Evolutionary conservation across 176 grass and related monocot genomes (phyloP).

Genomic region (Poa annua): DNA sequence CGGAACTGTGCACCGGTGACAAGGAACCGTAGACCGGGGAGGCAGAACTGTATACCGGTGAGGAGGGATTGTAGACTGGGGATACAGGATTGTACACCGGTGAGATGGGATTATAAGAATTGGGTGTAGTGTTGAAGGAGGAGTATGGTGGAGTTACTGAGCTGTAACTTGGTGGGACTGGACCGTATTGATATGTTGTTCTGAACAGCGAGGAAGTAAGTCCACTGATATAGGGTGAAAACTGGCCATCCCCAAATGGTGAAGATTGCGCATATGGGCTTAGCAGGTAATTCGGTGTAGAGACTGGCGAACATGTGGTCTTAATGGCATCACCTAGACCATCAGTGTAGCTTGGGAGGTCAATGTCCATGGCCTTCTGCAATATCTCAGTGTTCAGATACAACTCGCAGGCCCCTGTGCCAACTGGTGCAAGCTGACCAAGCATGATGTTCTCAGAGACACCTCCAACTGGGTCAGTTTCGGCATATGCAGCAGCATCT

Average conservation of each 20-base stretch:
- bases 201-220: conserved; percentile 49
- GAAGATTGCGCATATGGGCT: conserved; percentile 81
- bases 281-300: conserved; percentile 73
- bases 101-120: conserved; percentile 5
- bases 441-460: conserved; percentile 93
- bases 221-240: conserved; percentile 85
- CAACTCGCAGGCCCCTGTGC: conserved; percentile 67
- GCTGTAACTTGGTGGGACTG: conserved; percentile 60
- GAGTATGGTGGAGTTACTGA: conserved; percentile 59
- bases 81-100: not conserved
- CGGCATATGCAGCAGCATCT: conserved; percentile 79
- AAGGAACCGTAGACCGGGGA: not conserved
- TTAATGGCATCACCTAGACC: conserved; percentile 75
- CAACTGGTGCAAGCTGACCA: conserved; percentile 80
- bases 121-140: conserved; percentile 3
- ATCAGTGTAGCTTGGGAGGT: conserved; percentile 80
- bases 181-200: conserved; percentile 54
- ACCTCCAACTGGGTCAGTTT: conserved; percentile 91
- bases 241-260: conserved; percentile 76
- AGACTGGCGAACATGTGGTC: conserved; percentile 63
- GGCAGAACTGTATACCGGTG: not conserved
- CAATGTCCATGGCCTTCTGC: conserved; percentile 79
- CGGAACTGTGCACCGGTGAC: not conserved
- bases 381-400: conserved; percentile 81
- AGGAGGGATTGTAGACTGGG: not conserved